Evolutionary conservation across 305 asterid genomes (phyloP).

Genomic region (Lippia alba): DNA sequence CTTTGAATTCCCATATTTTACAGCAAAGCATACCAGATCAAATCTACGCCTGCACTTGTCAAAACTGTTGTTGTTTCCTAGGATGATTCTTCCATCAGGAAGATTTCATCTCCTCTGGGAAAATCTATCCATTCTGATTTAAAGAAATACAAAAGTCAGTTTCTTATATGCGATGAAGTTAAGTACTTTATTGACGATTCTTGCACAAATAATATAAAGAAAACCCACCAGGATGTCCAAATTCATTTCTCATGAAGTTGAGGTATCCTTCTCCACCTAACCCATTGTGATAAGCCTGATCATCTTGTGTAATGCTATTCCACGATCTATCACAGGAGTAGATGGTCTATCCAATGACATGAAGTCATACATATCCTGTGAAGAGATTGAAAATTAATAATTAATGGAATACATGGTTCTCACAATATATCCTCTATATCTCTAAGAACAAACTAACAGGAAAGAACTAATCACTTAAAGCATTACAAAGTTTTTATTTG

Average conservation of each 20-base stretch:
- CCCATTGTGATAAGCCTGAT: constrained; percentile 96
- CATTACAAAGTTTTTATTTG: too few species aligned
- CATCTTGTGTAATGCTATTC: constrained; percentile 99
- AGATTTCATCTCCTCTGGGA: constrained; percentile 89
- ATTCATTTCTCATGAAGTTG: constrained; percentile 99
- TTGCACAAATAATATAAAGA: constrained; percentile 12
- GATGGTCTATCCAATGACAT: constrained; percentile 97
- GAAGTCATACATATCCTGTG: constrained; percentile 99
- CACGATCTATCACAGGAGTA: constrained; percentile 92
- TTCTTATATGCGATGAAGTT: constrained; percentile 22
- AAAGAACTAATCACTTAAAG: too few species aligned
- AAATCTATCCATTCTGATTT: constrained; percentile 97
- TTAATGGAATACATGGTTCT: constrained; percentile 19
- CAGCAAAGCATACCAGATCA: constrained; percentile 71
- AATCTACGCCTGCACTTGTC: constrained; percentile 98
- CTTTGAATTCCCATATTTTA: constrained; percentile 4
- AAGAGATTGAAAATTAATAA: constrained; percentile 37
- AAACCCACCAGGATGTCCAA: constrained; percentile 95
- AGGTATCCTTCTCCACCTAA: constrained; percentile 99
- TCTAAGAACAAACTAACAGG: too few species aligned
- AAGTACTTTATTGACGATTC: constrained; percentile 11
- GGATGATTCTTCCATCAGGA: constrained; percentile 73
- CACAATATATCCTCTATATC: constrained; percentile 6
- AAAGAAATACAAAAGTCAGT: constrained; percentile 25
- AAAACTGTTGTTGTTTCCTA: constrained; percentile 81